Conservation (phyloP, 2,329 filamentous ascomycete species). For the Penicillium corylophilum region DNA sequence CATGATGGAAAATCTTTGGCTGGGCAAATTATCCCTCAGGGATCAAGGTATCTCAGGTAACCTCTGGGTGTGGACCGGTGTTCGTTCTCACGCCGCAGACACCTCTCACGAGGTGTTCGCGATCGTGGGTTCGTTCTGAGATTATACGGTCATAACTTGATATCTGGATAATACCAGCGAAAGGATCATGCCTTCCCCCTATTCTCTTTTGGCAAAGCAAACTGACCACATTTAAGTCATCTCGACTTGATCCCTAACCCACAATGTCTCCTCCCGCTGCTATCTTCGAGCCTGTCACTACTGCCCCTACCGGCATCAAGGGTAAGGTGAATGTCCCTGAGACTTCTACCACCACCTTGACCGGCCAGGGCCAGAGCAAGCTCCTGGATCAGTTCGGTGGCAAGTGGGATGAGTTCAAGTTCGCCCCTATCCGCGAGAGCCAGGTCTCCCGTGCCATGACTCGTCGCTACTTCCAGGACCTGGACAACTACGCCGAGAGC, state of each 20-base stretch:
- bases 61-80: constrained; percentile 65
- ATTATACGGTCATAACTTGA: constrained; percentile 96
- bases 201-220: constrained; percentile 38
- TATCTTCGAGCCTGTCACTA: constrained; percentile 52
- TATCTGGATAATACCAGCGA: constrained; percentile 97
- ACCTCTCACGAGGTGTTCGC: constrained; percentile 13
- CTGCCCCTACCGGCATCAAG: constrained; percentile 40
- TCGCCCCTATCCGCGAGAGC: constrained; percentile 84
- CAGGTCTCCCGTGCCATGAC: constrained; percentile 94
- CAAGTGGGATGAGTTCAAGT: constrained; percentile 79
- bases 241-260: constrained; percentile 34
- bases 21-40: constrained; percentile 38
- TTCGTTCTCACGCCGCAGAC: constrained; percentile 44
- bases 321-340: constrained; percentile 47
- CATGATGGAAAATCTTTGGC: constrained; percentile 42
- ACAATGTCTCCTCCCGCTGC: constrained; percentile 79
- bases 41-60: constrained; percentile 52
- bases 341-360: constrained; percentile 40
- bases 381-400: constrained; percentile 65
- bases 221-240: constrained; percentile 32
- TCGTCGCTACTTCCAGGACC: constrained; percentile 84
- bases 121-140: constrained; percentile 52
- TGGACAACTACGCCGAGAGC: constrained; percentile 85
- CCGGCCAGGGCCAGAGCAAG: constrained; percentile 50
- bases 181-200: constrained; percentile 88